Base-by-base conservation (phyloP, 192 early-diverging fungal species). In the Fimicolochytrium jonesii region DNA sequence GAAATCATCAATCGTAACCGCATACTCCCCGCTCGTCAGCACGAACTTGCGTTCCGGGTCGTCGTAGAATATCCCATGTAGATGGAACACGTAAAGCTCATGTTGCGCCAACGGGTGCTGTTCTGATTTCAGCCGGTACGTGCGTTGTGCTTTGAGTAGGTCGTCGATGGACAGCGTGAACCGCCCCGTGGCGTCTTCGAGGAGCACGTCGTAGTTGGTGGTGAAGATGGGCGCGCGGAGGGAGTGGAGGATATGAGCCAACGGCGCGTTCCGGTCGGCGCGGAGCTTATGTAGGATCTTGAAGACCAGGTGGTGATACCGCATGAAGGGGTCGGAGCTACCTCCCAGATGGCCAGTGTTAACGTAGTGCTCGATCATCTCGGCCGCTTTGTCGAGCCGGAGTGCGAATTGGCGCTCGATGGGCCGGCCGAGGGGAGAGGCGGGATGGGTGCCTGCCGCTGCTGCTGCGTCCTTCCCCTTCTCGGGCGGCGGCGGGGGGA, bases 21-120 rank as follows among this genome's bases (percentile, higher is more conserved):
- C 62, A 28, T 64, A 64, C 39, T 64, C 62, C 42, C 37, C 23
- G 26, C 51, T 28, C 7, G 62, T 64, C 36, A 64, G 52, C 35
- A 64, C 62, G 45, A 64, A 64, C 39, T 64, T 64, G 33, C 62
- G 62, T 43, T 64, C 62, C 7, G 62, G 62, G 51, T 64, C 62
- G 41, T 64, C 62, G 47, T 64, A 64, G 26, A 55, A 64, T 20
- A 55, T 55, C 1, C 62, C 62, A 31, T 64, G 62, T 13, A 64
- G 51, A 43, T 64, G 50, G 42, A 64, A 64, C 17, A 64, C 62
- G 25, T 64, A 64, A 32, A 55, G 50, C 30, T 29, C 18, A 34
- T 64, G 62, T 30, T 64, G 50, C 13, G 62, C 49, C n/a, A 64
- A 33, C 0, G 62, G 62, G 45, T 64, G 62, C 18, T 64, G 62